Base-by-base conservation (phyloP, 179 eudicot species). In the Silene noctiflora region DNA sequence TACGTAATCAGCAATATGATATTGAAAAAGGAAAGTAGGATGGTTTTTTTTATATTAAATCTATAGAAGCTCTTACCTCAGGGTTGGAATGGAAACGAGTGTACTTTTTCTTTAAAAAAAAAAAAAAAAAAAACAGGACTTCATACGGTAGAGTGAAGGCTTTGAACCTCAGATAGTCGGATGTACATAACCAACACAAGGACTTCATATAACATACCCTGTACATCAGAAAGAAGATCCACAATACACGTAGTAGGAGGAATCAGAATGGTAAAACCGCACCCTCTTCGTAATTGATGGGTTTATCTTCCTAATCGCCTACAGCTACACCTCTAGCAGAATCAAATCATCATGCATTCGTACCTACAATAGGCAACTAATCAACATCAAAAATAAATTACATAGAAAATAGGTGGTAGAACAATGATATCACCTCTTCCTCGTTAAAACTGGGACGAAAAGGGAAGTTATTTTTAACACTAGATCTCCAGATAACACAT, bases 291-390 rank as follows among this genome's bases (percentile, higher is more conserved):
- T 42, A 42, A 42, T 42, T 42, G 48, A 31, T 2, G 8, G 9
- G 4, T 17, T 1, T 29, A 4, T 17, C 8, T 39, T 20, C 21
- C 22, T 35, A 68, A 22, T 46, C 19, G 25, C n/a, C 20, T 12
- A 46, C 8, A 39, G 21, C 4, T n/a, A 68, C 8, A 44, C 46
- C 72, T 35, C 42, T 55, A 68, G 29, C 72, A 68, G 72, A 53
- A 44, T 69, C 73, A 46, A 68, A 39, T 55, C 56, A 69, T 20
- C 72, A 44, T 22, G 24, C 14, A 31, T 69, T 69, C 60, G 73
- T 31, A 24, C 73, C 73, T 69, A 46, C 73, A 46, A 17, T 42
- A 42, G 48, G 48, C 48, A 35, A 7, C 48, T 42, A 42, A 42
- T 42, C 48, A 42, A n/a, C n/a, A n/a, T n/a, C 48, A 42, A 1